phyloP scores from a whole-genome alignment of 331 rosid species.

The Arachis monticola region DNA sequence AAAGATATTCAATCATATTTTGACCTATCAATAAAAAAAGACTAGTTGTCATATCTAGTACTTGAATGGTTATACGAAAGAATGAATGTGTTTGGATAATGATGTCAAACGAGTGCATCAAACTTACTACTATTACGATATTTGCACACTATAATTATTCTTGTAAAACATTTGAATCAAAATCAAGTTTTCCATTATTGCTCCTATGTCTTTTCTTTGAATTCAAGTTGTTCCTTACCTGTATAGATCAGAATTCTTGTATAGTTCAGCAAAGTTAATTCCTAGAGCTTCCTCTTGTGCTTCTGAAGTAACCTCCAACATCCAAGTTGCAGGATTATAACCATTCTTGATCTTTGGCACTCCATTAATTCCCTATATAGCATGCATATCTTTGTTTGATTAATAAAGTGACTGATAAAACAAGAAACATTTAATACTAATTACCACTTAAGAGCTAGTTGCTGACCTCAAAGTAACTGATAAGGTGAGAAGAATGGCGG shows the following conservation, averaged over 20 bases:
- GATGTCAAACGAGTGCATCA: too few species aligned
- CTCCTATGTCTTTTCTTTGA: conserved; percentile 1
- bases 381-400: conserved; percentile 4
- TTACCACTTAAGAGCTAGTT: conserved; percentile 10
- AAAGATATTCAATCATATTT: neutral
- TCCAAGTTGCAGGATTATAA: conserved; percentile 87
- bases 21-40: too few species aligned
- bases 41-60: too few species aligned
- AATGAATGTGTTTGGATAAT: too few species aligned
- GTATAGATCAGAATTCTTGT: conserved; percentile 59
- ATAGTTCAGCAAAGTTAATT: conserved; percentile 57
- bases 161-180: too few species aligned
- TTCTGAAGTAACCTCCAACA: conserved; percentile 74
- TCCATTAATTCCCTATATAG: conserved; percentile 57
- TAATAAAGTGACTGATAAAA: conserved; percentile 15
- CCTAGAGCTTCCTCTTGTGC: conserved; percentile 63
- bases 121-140: too few species aligned
- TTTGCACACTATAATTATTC: too few species aligned
- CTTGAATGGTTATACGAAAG: too few species aligned
- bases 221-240: conserved; percentile 45
- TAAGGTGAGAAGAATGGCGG: conserved; percentile 62
- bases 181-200: too few species aligned
- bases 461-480: conserved; percentile 75
- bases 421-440: neutral
- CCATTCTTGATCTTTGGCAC: conserved; percentile 63